Percentiles rank a stretch among this genome's conserved stretches.
Conservation (phyloP, 1,139 yeast genomes). For the Meyerozyma smithsonii region DNA sequence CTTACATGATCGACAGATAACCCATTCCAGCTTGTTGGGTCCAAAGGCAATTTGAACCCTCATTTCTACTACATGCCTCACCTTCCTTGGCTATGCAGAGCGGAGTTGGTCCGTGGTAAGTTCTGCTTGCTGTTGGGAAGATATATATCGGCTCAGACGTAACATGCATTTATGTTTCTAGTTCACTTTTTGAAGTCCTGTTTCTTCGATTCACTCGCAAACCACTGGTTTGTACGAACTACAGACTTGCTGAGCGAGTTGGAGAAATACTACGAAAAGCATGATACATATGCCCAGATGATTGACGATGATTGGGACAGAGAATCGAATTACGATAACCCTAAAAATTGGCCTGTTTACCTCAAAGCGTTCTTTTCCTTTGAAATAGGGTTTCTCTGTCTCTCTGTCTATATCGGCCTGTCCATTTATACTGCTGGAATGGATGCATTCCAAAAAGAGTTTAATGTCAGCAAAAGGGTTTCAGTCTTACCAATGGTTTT, state of each 20-base stretch:
- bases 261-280: neutral
- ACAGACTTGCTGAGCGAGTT: neutral
- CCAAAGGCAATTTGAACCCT: too few relatives aligned
- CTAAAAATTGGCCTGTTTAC: slow-evolving; percentile 7
- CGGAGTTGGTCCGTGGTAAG: neutral
- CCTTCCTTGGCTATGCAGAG: neutral
- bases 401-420: slow-evolving; percentile 7
- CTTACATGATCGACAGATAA: too few relatives aligned
- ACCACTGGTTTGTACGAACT: neutral
- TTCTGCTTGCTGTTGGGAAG: neutral
- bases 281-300: neutral
- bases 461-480: slow-evolving; percentile 3
- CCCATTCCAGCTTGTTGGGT: too few relatives aligned
- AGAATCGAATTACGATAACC: slow-evolving; percentile 4
- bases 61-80: too few relatives aligned
- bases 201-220: neutral
- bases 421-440: slow-evolving; percentile 9
- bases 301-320: neutral
- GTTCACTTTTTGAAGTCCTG: neutral
- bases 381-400: slow-evolving; percentile 3
- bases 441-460: slow-evolving; percentile 5
- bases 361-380: slow-evolving; percentile 4
- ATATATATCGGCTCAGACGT: neutral
- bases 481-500: slow-evolving; percentile 6
- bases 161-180: neutral